Base-by-base conservation (phyloP, 257 asterid genomes). In the Jasminum sambac region DNA sequence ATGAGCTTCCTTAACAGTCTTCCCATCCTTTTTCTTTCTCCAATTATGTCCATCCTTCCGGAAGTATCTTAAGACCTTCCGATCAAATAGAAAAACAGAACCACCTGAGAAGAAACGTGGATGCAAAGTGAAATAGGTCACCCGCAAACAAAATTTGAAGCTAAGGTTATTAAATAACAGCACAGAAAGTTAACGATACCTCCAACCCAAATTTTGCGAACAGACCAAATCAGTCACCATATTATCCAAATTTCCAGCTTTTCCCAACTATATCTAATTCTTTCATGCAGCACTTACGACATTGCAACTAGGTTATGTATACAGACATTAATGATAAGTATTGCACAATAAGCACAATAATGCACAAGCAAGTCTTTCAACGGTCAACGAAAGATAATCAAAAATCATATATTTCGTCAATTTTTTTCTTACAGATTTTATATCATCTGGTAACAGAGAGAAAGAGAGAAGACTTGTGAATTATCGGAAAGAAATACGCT, bases 1-100 rank as follows among this genome's bases (percentile, higher is more conserved):
- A 63, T 94, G 99, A 26, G 99, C 97, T 83, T 94, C 99, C 89
- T 84, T 94, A 46, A 91, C 87, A 74, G 99, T 94, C 83, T 94
- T 94, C 68, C 99, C 99, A 59, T 94, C 99, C 81, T 80, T 91
- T 80, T 94, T 94, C 82, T 94, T 91, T 83, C 97, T 86, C 99
- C 99, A 94, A 67, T 84, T 91, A 78, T 94, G 97, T 14, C 93
- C 97, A 83, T 94, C 99, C 85, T 91, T 94, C 72, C 99, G 90
- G 73, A 94, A 94, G 79, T 91, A 91, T 79, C 99, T 80, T 62
- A 94, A 81, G 57, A 88, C 91, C 84, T 91, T 94, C 74, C 99
- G 92, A 76, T 94, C 92, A 81, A 94, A 94, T 72, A 94, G 89
- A 79, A 94, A 94, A 79, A 94, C 95, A 65, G 97, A 94, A 61